A percentile compares a stretch with the other conserved stretches of the same genome.
Conservation (phyloP, 1,284 basidiomycete genomes). For the Ceratobasidium sp. region DNA sequence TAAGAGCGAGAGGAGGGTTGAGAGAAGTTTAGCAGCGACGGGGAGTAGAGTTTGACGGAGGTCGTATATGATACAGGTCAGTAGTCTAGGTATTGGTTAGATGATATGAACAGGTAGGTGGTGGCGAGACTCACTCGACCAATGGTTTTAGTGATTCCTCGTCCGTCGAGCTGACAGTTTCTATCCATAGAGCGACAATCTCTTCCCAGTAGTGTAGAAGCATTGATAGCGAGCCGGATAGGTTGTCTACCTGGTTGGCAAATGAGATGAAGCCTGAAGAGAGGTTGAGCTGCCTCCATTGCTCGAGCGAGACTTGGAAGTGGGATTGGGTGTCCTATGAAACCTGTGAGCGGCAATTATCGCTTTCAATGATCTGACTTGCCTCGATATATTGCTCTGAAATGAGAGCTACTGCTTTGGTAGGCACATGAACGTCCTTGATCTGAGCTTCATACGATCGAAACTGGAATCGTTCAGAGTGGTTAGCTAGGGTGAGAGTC, state of each 20-base stretch:
- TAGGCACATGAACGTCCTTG: slow-evolving; percentile 74
- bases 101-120: background rate
- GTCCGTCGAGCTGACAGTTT: slow-evolving; percentile 53
- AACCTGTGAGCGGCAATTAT: slow-evolving; percentile 33
- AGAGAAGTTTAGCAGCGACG: slow-evolving; percentile 62
- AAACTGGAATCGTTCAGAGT: slow-evolving; percentile 17
- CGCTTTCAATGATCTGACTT: slow-evolving; percentile 47
- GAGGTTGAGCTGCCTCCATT: slow-evolving; percentile 82
- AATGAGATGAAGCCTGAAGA: slow-evolving; percentile 78
- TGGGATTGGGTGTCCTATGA: slow-evolving; percentile 73
- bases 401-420: slow-evolving; percentile 63
- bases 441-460: slow-evolving; percentile 71
- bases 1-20: slow-evolving; percentile 62
- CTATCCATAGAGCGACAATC: slow-evolving; percentile 68
- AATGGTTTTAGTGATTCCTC: slow-evolving; percentile 73
- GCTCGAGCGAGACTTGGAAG: slow-evolving; percentile 70
- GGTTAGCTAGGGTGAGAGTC: background rate
- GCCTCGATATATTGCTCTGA: slow-evolving; percentile 69
- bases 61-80: slow-evolving; percentile 78
- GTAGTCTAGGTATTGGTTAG: slow-evolving; percentile 57
- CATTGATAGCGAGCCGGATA: slow-evolving; percentile 80
- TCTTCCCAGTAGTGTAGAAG: slow-evolving; percentile 80
- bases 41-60: slow-evolving; percentile 73
- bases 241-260: slow-evolving; percentile 62
- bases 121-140: slow-evolving; percentile 65